phyloP scores from a whole-genome alignment of 2,329 filamentous ascomycete genomes.

The Hypoxylon sp. region DNA sequence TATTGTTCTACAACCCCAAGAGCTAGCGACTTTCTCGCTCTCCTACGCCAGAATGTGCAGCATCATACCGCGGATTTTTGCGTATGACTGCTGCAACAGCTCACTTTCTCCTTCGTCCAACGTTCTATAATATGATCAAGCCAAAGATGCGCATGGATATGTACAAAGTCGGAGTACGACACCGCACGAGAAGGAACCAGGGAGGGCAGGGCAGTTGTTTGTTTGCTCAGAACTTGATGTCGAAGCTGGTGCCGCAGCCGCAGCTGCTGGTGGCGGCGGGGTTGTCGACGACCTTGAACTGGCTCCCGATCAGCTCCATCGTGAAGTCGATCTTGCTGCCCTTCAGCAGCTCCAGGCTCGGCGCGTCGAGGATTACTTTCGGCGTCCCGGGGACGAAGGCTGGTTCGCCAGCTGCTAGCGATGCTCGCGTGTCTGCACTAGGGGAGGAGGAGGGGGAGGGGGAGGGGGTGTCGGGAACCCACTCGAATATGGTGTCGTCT shows the following conservation, averaged over 20 bases:
- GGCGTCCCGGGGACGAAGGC: constrained; percentile 55
- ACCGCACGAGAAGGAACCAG: background rate
- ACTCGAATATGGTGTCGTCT: constrained; percentile 91
- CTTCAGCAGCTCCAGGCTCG: constrained; percentile 87
- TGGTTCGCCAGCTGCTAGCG: background rate
- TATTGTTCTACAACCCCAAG: background rate
- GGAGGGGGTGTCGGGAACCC: constrained; percentile 56
- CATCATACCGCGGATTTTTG: background rate
- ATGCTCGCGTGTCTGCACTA: background rate
- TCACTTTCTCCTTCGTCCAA: background rate
- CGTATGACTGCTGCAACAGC: background rate
- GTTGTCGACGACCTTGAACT: constrained; percentile 97
- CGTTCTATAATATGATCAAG: background rate
- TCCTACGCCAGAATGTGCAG: background rate
- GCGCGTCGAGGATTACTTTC: constrained; percentile 90
- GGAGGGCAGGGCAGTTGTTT: too few relatives aligned
- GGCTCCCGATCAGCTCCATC: constrained; percentile 84
- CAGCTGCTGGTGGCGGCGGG: constrained; percentile 92
- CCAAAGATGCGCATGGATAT: constrained; percentile 3
- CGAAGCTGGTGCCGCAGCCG: constrained; percentile 97
- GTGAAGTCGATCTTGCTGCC: constrained; percentile 98
- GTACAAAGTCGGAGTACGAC: background rate
- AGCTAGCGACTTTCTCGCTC: background rate
- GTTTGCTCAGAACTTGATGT: constrained; percentile 77
- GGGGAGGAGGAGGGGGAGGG: background rate